Conservation (phyloP, 805 yeast species). For the Wickerhamiella hasegawae region DNA sequence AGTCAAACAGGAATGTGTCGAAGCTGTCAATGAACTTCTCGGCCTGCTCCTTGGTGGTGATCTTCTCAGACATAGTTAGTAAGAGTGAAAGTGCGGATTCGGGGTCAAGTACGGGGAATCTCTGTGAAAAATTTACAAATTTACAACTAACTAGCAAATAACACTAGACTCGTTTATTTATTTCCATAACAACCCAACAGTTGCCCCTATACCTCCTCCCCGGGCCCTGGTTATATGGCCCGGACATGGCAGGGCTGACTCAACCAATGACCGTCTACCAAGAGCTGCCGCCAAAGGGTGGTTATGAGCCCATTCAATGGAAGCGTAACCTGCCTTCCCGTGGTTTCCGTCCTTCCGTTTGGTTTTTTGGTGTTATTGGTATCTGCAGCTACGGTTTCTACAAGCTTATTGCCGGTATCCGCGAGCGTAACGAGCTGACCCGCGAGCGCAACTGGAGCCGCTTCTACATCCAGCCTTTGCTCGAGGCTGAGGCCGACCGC, state of each 20-base stretch:
- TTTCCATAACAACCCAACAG: too few species aligned
- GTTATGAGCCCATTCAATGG: constrained; percentile 74
- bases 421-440: constrained; percentile 54
- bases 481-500: constrained; percentile 72
- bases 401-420: constrained; percentile 45
- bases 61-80: too few species aligned
- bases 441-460: constrained; percentile 71
- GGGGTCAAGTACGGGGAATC: too few species aligned
- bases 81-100: too few species aligned
- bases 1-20: constrained; percentile 85
- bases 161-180: too few species aligned
- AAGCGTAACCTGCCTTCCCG: constrained; percentile 71
- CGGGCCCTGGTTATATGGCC: too few species aligned
- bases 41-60: constrained; percentile 16
- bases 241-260: too few species aligned
- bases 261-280: constrained; percentile 24
- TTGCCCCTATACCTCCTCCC: too few species aligned
- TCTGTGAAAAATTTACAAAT: too few species aligned
- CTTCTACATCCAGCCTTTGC: constrained; percentile 51
- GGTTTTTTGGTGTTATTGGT: constrained; percentile 47
- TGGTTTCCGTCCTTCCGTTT: constrained; percentile 66
- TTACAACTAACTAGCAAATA: too few species aligned
- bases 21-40: constrained; percentile 40
- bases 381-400: constrained; percentile 61
- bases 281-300: constrained; percentile 77